Evolutionary conservation across 805 yeast genomes (phyloP), one percentile per base, ranked within the genome.

Genomic region (Pichia thaimueangensis): DNA sequence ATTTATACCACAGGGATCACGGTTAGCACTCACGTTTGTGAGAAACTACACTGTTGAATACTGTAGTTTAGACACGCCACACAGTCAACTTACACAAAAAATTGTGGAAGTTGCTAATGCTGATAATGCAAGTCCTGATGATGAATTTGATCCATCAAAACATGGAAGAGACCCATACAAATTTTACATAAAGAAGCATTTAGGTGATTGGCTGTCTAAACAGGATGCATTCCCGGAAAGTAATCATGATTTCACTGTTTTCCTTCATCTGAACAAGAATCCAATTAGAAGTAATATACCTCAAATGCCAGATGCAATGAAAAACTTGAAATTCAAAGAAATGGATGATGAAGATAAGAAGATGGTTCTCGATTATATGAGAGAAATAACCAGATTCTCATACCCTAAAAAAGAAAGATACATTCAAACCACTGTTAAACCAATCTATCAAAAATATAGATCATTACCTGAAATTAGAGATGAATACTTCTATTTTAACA

Each of bases 281-380:
- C 40, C 45, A 12, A n/a, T 28, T 17, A 35, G 45, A n/a, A 31
- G 21, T 7, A n/a, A 16, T 2, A 11, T 45, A 19, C 48, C 48
- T 4, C 32, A 34, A 32, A 16, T 19, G 3, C 38, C 45, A 22
- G 29, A 21, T 5, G 4, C 15, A 24, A 11, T 41, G 6, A 5
- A 3, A 3, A 23, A 10, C 6, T 21, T 27, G 13, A 39, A 31
- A 27, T 27, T 17, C 22, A 17, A 36, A 21, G 40, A 41, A 24
- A 31, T 34, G 9, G 16, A 25, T 13, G 36, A 30, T 2, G 6
- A 25, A 2, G 37, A 41, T 20, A 24, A 24, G 7, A 25, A 29
- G 5, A 19, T 16, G 3, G 17, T 33, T 13, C 4, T 38, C 3
- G 12, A 35, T 6, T 39, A 35, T 23, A 20, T 39, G 3, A 19